Base-by-base conservation (phyloP, 192 early-diverging fungal genomes). In the Coemansia sp. region DNA sequence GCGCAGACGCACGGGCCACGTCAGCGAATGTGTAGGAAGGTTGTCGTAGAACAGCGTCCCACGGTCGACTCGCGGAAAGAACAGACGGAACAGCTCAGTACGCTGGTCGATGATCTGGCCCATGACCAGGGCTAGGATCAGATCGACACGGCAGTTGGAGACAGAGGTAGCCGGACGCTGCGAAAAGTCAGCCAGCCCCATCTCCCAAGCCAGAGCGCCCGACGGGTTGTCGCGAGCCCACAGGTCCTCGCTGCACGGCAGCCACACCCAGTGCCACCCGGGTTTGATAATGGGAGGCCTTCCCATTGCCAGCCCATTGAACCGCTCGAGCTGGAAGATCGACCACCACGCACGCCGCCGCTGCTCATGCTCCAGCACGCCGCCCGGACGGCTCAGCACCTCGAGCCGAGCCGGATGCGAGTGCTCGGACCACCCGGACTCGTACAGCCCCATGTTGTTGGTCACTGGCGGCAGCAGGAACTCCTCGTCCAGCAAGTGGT, bases 201-300 rank as follows among this genome's bases (percentile, higher is more conserved):
- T 62, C 28, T 79, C 76, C 70, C 76, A 79, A 2, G 70, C 66
- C 29, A 79, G 67, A 34, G 66, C 37, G 19, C 70, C 70, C 2
- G 47, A 36, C 8, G 77, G 77, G 30, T 74, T 58, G 6, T 69
- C 71, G 10, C 47, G 47, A 2, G 71, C 60, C 77, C 77, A 79
- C 60, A 79, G 63, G 4, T 57, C 64, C 41, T 79, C 77, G 50
- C 57, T 60, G 61, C 77, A 79, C 6, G 77, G 77, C 22, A 79
- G 64, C 77, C 77, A 79, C 22, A 79, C 77, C 77, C 77, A 79
- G 55, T 79, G 77, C 77, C 77, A 79, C 17, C 77, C 77, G 20
- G 71, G 77, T 44, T 79, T 79, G 55, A 79, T 79, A 14, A 79
- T 79, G 0, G 77, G 71, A 53, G 77, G 77, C 2, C 77, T 58